Base-by-base conservation (phyloP, 352 stramenopile genomes). In the Phytopythium sindhum region DNA sequence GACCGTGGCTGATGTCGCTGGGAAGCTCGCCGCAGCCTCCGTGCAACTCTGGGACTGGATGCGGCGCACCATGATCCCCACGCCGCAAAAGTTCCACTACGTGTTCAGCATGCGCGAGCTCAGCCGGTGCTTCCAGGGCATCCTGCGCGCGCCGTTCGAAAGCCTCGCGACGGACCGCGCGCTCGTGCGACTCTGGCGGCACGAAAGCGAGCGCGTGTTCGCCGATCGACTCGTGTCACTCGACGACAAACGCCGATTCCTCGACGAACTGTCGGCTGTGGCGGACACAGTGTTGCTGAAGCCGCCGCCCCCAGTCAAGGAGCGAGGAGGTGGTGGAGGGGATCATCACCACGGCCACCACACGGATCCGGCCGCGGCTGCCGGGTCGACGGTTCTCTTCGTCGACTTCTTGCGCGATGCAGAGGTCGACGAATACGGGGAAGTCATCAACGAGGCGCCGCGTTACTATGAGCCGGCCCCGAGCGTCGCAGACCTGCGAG, bases 391-490 rank as follows among this genome's bases (percentile, higher is more conserved):
- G 1, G 62, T 61, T 9, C 19, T 90, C 0, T 91, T 95, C 68
- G 87, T 96, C n/a, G 85, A 96, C 60, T 97, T 97, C 67, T 55
- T 97, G 14, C 71, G 84, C 23, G 89, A 97, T 53, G 74, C 90
- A 10, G 77, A 84, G 15, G 63, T 91, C 31, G 88, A 97, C 62
- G 90, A 97, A 45, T 85, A 94, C 37, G 89, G 89, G 14, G 78
- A 93, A 19, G 60, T 95, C 9, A 52, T 96, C 0, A 75, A 75
- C 28, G 88, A 96, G 55, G 75, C 91, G 9, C 89, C 86, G 0
- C 95, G 95, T 23, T 72, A 88, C 15, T 97, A 97, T 63, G 89
- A 97, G 61, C 66, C 73, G 19, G 85, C 86, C 7, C 23, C 72
- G 5, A 84, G 53, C 51, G 45, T 96, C 10, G 45, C 65, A 2